Percentiles rank a stretch among this genome's conserved stretches.
Evolutionary conservation across 768 basidiomycete species (phyloP).

Genomic region (Pholiota molesta): DNA sequence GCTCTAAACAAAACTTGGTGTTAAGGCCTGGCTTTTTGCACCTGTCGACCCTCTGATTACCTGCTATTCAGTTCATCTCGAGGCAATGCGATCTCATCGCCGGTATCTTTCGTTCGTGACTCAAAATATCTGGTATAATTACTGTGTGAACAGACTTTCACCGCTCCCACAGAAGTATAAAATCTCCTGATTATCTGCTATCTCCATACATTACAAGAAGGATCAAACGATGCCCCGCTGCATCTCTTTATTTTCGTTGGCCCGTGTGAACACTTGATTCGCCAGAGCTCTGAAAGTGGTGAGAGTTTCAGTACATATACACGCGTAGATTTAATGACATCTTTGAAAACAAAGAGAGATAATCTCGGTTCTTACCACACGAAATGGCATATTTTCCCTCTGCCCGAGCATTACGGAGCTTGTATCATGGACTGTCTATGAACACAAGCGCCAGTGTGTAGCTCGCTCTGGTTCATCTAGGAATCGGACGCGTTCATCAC

Average conservation of each 20-base stretch:
- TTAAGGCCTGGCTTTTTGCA: no score
- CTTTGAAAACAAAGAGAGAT: background rate
- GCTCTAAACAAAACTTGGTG: no score
- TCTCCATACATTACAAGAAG: background rate
- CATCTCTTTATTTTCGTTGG: background rate
- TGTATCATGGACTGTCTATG: conserved; percentile 7
- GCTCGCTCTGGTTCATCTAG: conserved; percentile 13
- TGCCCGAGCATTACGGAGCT: conserved; percentile 16
- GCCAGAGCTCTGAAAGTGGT: background rate
- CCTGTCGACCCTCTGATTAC: no score
- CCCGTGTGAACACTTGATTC: background rate
- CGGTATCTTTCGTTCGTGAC: no score
- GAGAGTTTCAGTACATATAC: background rate
- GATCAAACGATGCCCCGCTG: background rate
- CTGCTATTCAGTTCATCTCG: no score
- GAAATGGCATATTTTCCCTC: background rate
- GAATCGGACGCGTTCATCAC: background rate
- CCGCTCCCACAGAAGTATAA: background rate
- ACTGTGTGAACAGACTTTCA: background rate
- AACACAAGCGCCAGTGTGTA: conserved; percentile 6
- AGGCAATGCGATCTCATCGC: no score
- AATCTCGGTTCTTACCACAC: background rate
- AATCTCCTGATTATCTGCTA: background rate
- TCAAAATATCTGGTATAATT: background rate
- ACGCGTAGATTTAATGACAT: background rate